Evolutionary conservation across 805 yeast genomes (phyloP), one percentile per base, ranked within the genome.

Genomic region (Brettanomyces nanus): DNA sequence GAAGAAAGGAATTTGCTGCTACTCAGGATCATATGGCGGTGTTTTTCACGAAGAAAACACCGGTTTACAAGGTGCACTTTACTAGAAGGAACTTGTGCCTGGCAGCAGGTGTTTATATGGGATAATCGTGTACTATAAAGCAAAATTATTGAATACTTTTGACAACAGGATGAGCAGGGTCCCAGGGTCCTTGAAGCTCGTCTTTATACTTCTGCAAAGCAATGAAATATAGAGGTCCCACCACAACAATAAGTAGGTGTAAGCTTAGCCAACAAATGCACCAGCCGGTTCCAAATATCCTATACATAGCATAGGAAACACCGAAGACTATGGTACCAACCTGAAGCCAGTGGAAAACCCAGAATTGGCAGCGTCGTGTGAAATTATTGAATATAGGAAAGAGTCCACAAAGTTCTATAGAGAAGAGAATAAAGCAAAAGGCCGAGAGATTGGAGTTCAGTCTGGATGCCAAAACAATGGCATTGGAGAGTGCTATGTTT

Each of bases 131-230:
- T 21, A 18, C 18, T 30, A 20, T 17, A 5, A 13, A 6, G 6
- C 19, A 14, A 23, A 14, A 5, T 26, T 27, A 23, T 34, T 38
- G 49, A 11, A 47, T 35, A 25, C 56, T 47, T 58, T 70, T 66
- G 19, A 77, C 61, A 6, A 74, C 64, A 1, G 95, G 95, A 52
- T 73, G 77, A 5, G 95, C 95, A 1, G 82, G 76, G 55, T 85
- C 95, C 95, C 95, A 85, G 1, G 95, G 95, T 0, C 95, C 95
- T 56, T 83, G 89, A 37, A 85, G 63, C 56, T 85, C 95, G 53
- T 78, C 84, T 57, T 85, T 85, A 54, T 85, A 85, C 56, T 75
- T 73, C 52, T 85, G 95, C 28, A 86, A 61, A 22, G 68, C 69
- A 34, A 85, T 59, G 48, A 85, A 80, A 61, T 85, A 80, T 36